A percentile compares a stretch with the other conserved stretches of the same genome.
Conservation (phyloP, 2,329 filamentous ascomycete genomes). For the Corynespora cassiicola region DNA sequence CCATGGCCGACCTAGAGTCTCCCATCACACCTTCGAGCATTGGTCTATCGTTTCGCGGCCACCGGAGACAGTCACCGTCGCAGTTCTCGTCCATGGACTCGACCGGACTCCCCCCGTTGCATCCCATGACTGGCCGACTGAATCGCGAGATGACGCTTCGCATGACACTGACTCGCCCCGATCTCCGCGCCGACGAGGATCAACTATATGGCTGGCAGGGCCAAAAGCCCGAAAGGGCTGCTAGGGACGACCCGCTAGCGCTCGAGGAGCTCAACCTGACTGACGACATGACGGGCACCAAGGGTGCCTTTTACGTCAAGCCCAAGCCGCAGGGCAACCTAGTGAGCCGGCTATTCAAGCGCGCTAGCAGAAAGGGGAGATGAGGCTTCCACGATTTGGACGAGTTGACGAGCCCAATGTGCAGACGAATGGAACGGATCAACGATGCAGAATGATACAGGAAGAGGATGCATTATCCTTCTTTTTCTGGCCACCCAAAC, state of each 20-base stretch:
- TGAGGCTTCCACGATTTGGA: no score
- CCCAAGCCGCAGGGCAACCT: conserved; percentile 40
- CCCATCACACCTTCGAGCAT: conserved; percentile 46
- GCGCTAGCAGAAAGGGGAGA: conserved; percentile 41
- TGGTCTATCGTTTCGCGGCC: conserved; percentile 39
- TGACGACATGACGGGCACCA: conserved; percentile 54
- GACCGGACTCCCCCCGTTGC: conserved; percentile 28
- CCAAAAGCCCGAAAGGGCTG: conserved; percentile 21
- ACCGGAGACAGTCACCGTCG: conserved; percentile 37
- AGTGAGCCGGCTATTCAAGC: conserved; percentile 44
- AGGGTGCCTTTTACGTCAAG: conserved; percentile 54
- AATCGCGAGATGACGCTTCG: conserved; percentile 92
- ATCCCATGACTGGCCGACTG: conserved; percentile 26
- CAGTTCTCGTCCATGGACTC: conserved; percentile 41
- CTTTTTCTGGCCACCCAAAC: no score
- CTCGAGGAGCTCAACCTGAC: conserved; percentile 59
- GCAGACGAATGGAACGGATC: no score
- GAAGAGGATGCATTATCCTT: no score
- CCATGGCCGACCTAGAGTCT: conserved; percentile 40
- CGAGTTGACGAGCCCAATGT: no score
- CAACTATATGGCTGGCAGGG: conserved; percentile 74
- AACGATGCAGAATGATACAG: no score
- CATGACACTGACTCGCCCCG: conserved; percentile 91
- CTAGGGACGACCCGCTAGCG: conserved; percentile 60
- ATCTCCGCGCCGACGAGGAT: conserved; percentile 78